Conservation (phyloP, 2,329 filamentous ascomycete genomes). For the Diaporthe sp. region DNA sequence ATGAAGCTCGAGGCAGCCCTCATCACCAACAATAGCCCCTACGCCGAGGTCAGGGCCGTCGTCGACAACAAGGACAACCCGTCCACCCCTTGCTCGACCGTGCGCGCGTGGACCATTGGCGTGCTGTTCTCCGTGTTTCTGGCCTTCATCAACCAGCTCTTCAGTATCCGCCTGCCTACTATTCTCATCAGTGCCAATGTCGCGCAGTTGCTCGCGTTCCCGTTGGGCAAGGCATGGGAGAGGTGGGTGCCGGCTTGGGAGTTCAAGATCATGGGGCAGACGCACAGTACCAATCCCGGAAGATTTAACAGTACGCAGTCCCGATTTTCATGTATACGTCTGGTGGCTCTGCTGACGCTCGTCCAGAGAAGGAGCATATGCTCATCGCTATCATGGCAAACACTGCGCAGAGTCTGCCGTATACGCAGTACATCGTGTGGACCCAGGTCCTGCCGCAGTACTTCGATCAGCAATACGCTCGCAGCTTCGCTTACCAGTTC, state of each 20-base stretch:
- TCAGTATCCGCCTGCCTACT: constrained; percentile 67
- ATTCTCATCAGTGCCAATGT: constrained; percentile 68
- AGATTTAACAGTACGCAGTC: constrained; percentile 58
- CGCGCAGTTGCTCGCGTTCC: constrained; percentile 68
- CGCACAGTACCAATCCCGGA: constrained; percentile 66
- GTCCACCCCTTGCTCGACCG: constrained; percentile 63
- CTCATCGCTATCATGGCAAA: constrained; percentile 73
- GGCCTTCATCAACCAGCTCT: constrained; percentile 68
- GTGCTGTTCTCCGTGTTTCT: constrained; percentile 63
- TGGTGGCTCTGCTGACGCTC: neutral
- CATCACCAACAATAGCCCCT: constrained; percentile 68
- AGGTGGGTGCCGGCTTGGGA: constrained; percentile 63
- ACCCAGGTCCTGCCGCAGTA: constrained; percentile 17
- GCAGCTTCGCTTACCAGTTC: constrained; percentile 63
- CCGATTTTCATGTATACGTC: fast-evolving
- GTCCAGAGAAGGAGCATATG: constrained; percentile 67
- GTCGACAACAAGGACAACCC: constrained; percentile 68
- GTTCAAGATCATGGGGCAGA: constrained; percentile 60
- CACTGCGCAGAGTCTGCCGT: constrained; percentile 55
- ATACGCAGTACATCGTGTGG: constrained; percentile 57
- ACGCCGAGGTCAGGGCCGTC: constrained; percentile 68
- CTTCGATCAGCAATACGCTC: constrained; percentile 57
- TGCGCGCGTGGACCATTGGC: constrained; percentile 67
- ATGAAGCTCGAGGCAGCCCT: constrained; percentile 69
- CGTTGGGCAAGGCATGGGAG: constrained; percentile 64